Conservation (phyloP, 2,329 filamentous ascomycete species). For the Bisporella sp. region DNA sequence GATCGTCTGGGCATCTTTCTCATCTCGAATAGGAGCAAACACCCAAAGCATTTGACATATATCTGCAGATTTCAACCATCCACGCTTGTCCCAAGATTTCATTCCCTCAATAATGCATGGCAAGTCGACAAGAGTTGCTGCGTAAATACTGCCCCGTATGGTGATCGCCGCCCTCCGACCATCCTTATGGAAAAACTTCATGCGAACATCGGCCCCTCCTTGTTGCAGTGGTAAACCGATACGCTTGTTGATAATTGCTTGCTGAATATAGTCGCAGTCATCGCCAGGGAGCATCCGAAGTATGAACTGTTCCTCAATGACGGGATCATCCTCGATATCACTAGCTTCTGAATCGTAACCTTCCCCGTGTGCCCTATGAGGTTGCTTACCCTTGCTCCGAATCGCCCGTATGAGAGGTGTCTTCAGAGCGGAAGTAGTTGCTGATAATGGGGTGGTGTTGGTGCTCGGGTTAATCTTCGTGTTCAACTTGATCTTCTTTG, state of each 20-base stretch:
- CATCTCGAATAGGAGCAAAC: conserved; percentile 47
- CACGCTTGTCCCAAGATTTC: conserved; percentile 68
- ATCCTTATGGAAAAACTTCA: conserved; percentile 70
- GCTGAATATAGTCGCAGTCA: conserved; percentile 76
- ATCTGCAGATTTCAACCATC: conserved; percentile 67
- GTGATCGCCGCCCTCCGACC: conserved; percentile 53
- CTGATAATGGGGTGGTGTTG: conserved; percentile 28
- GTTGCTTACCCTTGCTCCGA: conserved; percentile 55
- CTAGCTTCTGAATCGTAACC: conserved; percentile 96
- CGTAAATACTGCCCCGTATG: conserved; percentile 55
- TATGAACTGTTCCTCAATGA: conserved; percentile 84
- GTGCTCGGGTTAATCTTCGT: conserved; percentile 22
- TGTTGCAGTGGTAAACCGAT: conserved; percentile 59
- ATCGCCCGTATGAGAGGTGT: conserved; percentile 42
- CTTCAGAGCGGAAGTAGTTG: conserved; percentile 34
- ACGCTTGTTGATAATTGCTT: conserved; percentile 67
- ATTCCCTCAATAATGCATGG: conserved; percentile 65
- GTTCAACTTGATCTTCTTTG: conserved; percentile 41
- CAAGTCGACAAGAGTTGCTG: conserved; percentile 60
- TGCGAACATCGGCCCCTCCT: conserved; percentile 68
- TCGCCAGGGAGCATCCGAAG: conserved; percentile 81
- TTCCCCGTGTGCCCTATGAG: conserved; percentile 67
- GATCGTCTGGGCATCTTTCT: conserved; percentile 38
- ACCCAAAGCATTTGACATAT: conserved; percentile 71
- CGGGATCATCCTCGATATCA: conserved; percentile 79